These are phyloP conservation scores for Neurospora intermedia DNA, from an alignment of 495 filamentous ascomycete genomes.

Conservation along the genomic window DNA sequence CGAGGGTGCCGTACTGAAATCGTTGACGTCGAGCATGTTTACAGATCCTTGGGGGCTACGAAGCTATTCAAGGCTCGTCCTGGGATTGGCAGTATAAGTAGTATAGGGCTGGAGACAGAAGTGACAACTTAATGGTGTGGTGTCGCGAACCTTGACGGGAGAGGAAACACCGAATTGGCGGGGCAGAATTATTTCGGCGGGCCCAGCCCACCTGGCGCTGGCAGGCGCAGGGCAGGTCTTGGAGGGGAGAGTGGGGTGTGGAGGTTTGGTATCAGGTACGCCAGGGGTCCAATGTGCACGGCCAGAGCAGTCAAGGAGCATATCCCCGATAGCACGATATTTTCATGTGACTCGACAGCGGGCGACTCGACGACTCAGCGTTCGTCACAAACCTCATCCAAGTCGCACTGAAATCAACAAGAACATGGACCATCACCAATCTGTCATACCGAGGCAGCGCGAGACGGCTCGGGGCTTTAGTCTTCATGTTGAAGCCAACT, in stretches of 20 bases:
- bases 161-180: constrained; percentile 16
- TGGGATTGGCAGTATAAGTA: neutral
- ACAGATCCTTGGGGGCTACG: neutral
- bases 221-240: constrained; percentile 2
- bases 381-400: neutral
- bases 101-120: neutral
- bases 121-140: neutral
- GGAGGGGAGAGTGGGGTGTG: constrained; percentile 21
- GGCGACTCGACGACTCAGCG: neutral
- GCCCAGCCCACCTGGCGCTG: neutral
- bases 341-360: constrained; percentile 1
- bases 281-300: constrained; percentile 5
- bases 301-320: neutral
- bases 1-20: constrained; percentile 21
- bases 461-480: neutral
- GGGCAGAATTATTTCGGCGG: constrained; percentile 24
- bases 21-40: constrained; percentile 30
- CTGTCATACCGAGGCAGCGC: neutral
- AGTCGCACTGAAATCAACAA: neutral
- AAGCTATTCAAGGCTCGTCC: neutral
- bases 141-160: neutral
- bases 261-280: constrained; percentile 3
- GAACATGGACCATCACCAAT: neutral
- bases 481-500: neutral
- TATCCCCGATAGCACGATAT: constrained; percentile 2